Percentiles rank a stretch among this genome's conserved stretches.
These are phyloP conservation scores for Terfezia claveryi DNA, from an alignment of 495 filamentous ascomycete genomes.

Conservation along the genomic window DNA sequence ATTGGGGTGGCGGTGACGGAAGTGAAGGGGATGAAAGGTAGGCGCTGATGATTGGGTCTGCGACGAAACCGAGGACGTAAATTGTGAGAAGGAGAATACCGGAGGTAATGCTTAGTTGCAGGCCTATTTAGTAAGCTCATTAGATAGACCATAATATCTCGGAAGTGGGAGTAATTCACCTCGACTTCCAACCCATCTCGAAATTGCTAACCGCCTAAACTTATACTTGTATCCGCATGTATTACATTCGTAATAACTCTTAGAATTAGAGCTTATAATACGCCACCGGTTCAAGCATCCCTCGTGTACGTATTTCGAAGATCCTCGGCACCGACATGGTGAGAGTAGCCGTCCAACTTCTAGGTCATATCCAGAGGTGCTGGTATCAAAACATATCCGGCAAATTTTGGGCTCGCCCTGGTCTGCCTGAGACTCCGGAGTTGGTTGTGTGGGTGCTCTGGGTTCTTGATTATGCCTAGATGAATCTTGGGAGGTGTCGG, in stretches of 20 bases:
- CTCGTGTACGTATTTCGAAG: slow-evolving; percentile 82
- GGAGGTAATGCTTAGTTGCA: slow-evolving; percentile 44
- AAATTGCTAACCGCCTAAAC: slow-evolving; percentile 37
- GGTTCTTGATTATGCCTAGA: not conserved
- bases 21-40: slow-evolving; percentile 47
- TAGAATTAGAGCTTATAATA: slow-evolving; percentile 40
- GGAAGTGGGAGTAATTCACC: slow-evolving; percentile 26
- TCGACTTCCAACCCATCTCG: slow-evolving; percentile 38
- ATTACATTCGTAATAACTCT: slow-evolving; percentile 67
- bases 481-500: not conserved
- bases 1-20: slow-evolving; percentile 3
- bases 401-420: slow-evolving; percentile 28
- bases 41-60: slow-evolving; percentile 76
- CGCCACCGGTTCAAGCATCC: slow-evolving; percentile 82
- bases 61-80: slow-evolving; percentile 70
- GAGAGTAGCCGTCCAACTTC: slow-evolving; percentile 62
- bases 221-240: slow-evolving; percentile 75
- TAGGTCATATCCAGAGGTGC: slow-evolving; percentile 51
- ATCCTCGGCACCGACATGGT: slow-evolving; percentile 83
- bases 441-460: not conserved
- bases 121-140: slow-evolving; percentile 26
- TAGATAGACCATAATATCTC: not conserved
- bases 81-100: slow-evolving; percentile 44
- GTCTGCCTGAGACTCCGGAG: not conserved
- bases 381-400: slow-evolving; percentile 79